Evolutionary conservation across 352 stramenopile genomes (phyloP), one percentile per base, ranked within the genome.

Genomic region (Globisporangium polare): DNA sequence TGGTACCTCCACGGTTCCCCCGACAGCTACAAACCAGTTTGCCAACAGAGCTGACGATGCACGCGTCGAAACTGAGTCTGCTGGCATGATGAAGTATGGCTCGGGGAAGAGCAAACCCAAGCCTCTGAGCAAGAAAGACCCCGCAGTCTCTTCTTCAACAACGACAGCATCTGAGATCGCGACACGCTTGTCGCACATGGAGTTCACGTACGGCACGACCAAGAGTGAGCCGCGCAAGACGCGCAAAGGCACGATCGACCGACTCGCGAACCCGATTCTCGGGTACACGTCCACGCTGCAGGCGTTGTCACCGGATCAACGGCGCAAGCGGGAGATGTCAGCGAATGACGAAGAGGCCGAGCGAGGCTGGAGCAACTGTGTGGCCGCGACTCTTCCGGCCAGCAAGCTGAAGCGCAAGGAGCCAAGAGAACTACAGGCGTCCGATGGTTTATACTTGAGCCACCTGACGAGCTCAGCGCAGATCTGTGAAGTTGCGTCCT

Each of bases 181-280:
- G 1, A 60, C 68, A 8, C 77, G 81, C 1, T 56, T 90, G 1
- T 75, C 75, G 0, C 63, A 88, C 56, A 84, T 93, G 70, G 80
- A 84, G 57, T 73, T 69, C 29, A 80, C 69, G 13, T 93, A 93
- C 55, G 83, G 83, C 17, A 91, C 80, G 1, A 73, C 68, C 7
- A 69, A 65, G 22, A 58, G 57, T 7, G 68, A 70, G n/a, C 69
- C 71, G 17, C 64, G 74, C 45, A 88, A 86, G 46, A 67, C 78
- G 7, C 71, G 77, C 9, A 84, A 83, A 42, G 71, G 81, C 50
- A 92, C 83, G 9, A 69, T 91, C 7, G 56, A 82, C 22, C 75
- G 83, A 1, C 72, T 92, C 1, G 72, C 83, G 13, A 89, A 92
- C 60, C 83, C 83, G 22, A 88, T 92, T 46, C 66, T 72, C n/a